Conservation (phyloP, 2,329 filamentous ascomycete genomes). For the Sporothrix pallida region DNA sequence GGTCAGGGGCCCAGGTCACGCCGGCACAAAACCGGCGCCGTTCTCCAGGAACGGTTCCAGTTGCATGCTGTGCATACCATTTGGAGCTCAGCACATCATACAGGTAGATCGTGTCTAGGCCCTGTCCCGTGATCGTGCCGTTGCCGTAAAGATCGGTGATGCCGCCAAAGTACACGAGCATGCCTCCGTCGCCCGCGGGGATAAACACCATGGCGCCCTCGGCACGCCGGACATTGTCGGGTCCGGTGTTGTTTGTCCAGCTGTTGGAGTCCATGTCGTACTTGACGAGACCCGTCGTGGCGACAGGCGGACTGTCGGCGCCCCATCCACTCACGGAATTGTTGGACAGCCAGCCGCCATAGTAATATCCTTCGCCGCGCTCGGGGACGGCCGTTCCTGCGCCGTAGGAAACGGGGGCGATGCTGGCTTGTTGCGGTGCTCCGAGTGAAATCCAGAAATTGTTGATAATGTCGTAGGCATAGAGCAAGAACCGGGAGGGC, state of each 20-base stretch:
- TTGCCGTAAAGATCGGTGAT: conserved; percentile 56
- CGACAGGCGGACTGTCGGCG: conserved; percentile 49
- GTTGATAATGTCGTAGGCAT: conserved; percentile 62
- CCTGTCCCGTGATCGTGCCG: conserved; percentile 53
- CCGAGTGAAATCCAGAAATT: conserved; percentile 61
- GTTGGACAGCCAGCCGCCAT: conserved; percentile 67
- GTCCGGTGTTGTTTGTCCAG: conserved; percentile 61
- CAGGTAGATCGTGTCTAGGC: conserved; percentile 60
- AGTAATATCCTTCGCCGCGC: conserved; percentile 64
- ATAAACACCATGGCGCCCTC: conserved; percentile 67
- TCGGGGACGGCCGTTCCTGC: conserved; percentile 61
- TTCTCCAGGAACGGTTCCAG: conserved; percentile 57
- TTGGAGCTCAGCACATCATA: conserved; percentile 65
- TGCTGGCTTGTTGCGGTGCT: conserved; percentile 44
- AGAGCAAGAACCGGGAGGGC: conserved; percentile 56
- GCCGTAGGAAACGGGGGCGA: conserved; percentile 60
- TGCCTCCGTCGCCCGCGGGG: conserved; percentile 63
- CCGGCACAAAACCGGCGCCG: conserved; percentile 67
- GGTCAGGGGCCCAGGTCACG: conserved; percentile 62
- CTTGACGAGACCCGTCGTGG: conserved; percentile 58
- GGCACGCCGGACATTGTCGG: conserved; percentile 59
- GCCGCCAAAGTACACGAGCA: conserved; percentile 68
- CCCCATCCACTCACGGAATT: conserved; percentile 58
- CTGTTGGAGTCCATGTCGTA: conserved; percentile 61
- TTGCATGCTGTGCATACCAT: conserved; percentile 66